Evolutionary conservation across 2,329 filamentous ascomycete genomes (phyloP).

Genomic region (Trichoderma atroviride): DNA sequence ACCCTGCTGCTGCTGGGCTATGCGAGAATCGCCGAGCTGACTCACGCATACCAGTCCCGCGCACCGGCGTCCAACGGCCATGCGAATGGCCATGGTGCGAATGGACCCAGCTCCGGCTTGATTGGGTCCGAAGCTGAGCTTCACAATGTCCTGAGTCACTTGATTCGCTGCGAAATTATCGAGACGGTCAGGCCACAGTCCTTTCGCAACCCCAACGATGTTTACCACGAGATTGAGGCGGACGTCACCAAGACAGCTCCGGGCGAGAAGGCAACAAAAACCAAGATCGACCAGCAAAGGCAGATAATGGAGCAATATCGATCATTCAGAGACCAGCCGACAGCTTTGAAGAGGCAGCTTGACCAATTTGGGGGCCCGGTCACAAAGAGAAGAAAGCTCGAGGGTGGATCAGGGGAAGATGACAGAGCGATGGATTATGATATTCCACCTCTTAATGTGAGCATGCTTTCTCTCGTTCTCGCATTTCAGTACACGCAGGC

Average conservation of each 20-base stretch:
- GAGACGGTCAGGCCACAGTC: slow-evolving; percentile 62
- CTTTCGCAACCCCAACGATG: slow-evolving; percentile 64
- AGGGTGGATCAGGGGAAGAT: slow-evolving; percentile 47
- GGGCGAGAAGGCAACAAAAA: slow-evolving; percentile 56
- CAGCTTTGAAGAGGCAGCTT: slow-evolving; percentile 55
- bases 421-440: slow-evolving; percentile 40
- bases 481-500: not conserved
- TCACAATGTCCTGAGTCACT: slow-evolving; percentile 53
- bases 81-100: slow-evolving; percentile 27
- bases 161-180: slow-evolving; percentile 68
- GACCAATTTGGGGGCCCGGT: slow-evolving; percentile 45
- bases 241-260: slow-evolving; percentile 56
- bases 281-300: slow-evolving; percentile 64
- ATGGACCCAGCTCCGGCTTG: slow-evolving; percentile 35
- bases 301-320: slow-evolving; percentile 57
- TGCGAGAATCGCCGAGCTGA: slow-evolving; percentile 69
- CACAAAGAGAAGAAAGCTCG: slow-evolving; percentile 58
- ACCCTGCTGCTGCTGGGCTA: slow-evolving; percentile 78
- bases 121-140: slow-evolving; percentile 53
- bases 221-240: slow-evolving; percentile 63
- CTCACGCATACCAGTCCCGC: slow-evolving; percentile 59
- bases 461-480: not conserved
- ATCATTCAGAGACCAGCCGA: slow-evolving; percentile 56
- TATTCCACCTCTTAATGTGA: slow-evolving; percentile 55
- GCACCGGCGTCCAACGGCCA: slow-evolving; percentile 41